Percentiles rank a stretch among this genome's conserved stretches.
These are phyloP conservation scores for Talaromyces sp. DNA, from an alignment of 2,329 filamentous ascomycete genomes.

Conservation along the genomic window DNA sequence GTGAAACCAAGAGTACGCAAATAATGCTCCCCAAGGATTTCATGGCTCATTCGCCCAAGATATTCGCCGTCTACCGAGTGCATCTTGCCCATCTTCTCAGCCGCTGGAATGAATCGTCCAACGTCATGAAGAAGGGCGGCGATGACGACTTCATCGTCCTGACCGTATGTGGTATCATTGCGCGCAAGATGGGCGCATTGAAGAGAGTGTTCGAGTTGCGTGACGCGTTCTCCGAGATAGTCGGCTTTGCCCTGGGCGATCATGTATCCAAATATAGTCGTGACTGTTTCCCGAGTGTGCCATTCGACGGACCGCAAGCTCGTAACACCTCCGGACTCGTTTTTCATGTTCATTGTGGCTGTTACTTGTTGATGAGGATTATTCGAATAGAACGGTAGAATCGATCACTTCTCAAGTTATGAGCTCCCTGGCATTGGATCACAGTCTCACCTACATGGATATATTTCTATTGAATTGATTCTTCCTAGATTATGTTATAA, in stretches of 20 bases:
- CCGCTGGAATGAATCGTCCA: conserved; percentile 31
- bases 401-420: neutral
- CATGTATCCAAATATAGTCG: conserved; percentile 27
- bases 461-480: neutral
- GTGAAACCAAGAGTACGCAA: conserved; percentile 29
- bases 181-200: conserved; percentile 28
- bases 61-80: conserved; percentile 26
- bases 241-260: conserved; percentile 28
- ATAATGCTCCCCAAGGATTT: conserved; percentile 30
- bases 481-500: neutral
- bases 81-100: conserved; percentile 27
- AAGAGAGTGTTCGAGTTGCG: conserved; percentile 31
- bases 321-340: conserved; percentile 15
- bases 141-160: conserved; percentile 28
- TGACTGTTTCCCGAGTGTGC: conserved; percentile 22
- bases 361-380: neutral
- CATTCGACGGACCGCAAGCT: conserved; percentile 18
- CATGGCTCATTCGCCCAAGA: conserved; percentile 28
- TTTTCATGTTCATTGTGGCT: conserved; percentile 8
- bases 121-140: conserved; percentile 31
- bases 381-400: neutral
- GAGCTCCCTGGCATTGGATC: neutral
- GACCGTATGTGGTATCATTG: conserved; percentile 21
- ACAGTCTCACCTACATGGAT: neutral
- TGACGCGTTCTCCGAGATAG: conserved; percentile 30